Conservation (phyloP, 441 rosid genomes). For the Populus hybrid region DNA sequence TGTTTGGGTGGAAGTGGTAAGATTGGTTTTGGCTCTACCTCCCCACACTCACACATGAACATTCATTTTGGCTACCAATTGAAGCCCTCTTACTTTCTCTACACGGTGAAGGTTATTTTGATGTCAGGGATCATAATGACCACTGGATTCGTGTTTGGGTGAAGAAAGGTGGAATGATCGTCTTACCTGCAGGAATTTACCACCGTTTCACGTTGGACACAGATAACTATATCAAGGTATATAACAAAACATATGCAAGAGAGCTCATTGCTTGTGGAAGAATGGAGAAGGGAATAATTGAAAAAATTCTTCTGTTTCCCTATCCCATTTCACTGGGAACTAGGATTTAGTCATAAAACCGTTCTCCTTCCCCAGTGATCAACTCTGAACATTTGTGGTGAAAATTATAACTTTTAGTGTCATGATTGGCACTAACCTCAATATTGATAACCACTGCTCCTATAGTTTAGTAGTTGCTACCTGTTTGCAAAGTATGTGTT, state of each 20-base stretch:
- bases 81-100: background rate
- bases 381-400: background rate
- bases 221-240: slow-evolving; percentile 87
- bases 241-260: background rate
- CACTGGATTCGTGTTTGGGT: slow-evolving; percentile 78
- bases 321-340: background rate
- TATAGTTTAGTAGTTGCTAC: background rate
- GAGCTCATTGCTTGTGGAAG: background rate
- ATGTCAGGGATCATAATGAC: slow-evolving; percentile 68
- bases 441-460: no score
- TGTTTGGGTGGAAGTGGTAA: slow-evolving; percentile 91
- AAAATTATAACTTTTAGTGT: background rate
- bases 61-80: background rate
- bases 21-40: slow-evolving; percentile 2
- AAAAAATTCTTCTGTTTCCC: background rate
- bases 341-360: background rate
- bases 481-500: background rate
- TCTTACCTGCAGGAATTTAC: slow-evolving; percentile 90
- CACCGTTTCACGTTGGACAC: slow-evolving; percentile 85
- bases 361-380: background rate
- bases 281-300: background rate
- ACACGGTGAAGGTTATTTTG: slow-evolving; percentile 74
- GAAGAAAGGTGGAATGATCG: slow-evolving; percentile 89
- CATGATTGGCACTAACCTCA: background rate
- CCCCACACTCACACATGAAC: background rate